Conservation (phyloP, 805 yeast species). For the Yarrowia sp. region DNA sequence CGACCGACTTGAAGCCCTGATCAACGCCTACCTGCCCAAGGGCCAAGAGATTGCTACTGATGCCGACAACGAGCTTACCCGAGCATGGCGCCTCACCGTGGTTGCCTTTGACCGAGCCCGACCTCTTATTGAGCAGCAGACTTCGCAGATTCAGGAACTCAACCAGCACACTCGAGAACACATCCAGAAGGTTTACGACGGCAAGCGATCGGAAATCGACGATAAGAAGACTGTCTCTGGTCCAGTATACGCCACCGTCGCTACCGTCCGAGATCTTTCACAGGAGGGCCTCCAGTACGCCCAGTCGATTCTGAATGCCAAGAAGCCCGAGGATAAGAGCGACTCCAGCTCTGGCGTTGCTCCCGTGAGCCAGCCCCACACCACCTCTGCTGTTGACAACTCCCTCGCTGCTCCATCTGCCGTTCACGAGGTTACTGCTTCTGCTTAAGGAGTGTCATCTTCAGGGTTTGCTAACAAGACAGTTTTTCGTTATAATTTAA, state of each 20-base stretch:
- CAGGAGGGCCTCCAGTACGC: constrained; percentile 24
- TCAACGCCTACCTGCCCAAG: constrained; percentile 48
- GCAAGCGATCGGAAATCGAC: constrained; percentile 25
- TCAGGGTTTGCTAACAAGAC: constrained; percentile 24
- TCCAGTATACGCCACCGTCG: constrained; percentile 27
- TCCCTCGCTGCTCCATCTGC: constrained; percentile 25
- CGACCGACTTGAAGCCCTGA: constrained; percentile 46
- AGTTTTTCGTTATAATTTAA: constrained; percentile 16
- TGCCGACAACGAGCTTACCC: constrained; percentile 55
- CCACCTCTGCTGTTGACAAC: constrained; percentile 25
- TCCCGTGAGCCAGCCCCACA: constrained; percentile 25
- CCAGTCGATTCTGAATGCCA: constrained; percentile 19
- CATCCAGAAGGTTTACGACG: constrained; percentile 28
- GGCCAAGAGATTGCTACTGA: constrained; percentile 40
- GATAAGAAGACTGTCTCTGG: constrained; percentile 26
- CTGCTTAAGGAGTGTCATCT: constrained; percentile 18
- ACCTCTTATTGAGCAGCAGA: constrained; percentile 31
- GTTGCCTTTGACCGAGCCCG: constrained; percentile 33
- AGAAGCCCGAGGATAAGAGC: constrained; percentile 20
- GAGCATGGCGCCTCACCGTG: constrained; percentile 48
- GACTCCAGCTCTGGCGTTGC: constrained; percentile 2
- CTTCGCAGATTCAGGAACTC: constrained; percentile 26
- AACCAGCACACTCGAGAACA: constrained; percentile 29
- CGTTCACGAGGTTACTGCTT: constrained; percentile 22
- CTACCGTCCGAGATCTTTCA: constrained; percentile 26